Evolutionary conservation across 192 early-diverging fungal species (phyloP).

Genomic region (Backusella sp.): DNA sequence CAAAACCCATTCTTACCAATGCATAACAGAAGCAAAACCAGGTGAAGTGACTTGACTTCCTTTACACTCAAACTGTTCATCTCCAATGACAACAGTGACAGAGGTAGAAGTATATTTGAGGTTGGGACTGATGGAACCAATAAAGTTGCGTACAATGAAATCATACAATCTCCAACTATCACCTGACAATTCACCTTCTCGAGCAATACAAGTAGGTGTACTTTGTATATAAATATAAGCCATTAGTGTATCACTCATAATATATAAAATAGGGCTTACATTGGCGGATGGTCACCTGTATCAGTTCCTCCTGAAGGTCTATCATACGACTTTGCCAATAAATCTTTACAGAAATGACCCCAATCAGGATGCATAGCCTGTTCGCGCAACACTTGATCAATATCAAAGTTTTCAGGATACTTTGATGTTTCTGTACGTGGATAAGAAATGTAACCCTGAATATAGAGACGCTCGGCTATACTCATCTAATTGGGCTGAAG

Average conservation of each 20-base stretch:
- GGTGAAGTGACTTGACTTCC: slow-evolving; percentile 36
- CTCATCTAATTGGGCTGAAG: slow-evolving; percentile 30
- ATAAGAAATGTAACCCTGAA: slow-evolving; percentile 52
- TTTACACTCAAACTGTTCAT: slow-evolving; percentile 42
- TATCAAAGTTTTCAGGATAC: slow-evolving; percentile 49
- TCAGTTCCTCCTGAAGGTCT: slow-evolving; percentile 44
- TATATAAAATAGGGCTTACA: slow-evolving; percentile 27
- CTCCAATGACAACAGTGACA: slow-evolving; percentile 32
- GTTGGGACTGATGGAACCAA: slow-evolving; percentile 45
- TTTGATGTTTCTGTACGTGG: slow-evolving; percentile 51
- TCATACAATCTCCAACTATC: slow-evolving; percentile 51
- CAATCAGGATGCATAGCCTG: slow-evolving; percentile 40
- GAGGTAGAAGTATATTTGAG: slow-evolving; percentile 42
- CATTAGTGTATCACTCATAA: neutral
- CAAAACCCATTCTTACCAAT: slow-evolving; percentile 27
- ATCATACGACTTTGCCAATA: slow-evolving; percentile 34
- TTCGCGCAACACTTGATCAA: slow-evolving; percentile 32
- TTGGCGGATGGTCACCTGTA: slow-evolving; percentile 53
- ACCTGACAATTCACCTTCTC: slow-evolving; percentile 42
- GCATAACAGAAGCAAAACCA: slow-evolving; percentile 44
- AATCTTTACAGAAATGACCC: slow-evolving; percentile 32
- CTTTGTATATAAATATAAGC: slow-evolving; percentile 12
- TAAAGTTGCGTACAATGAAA: slow-evolving; percentile 39
- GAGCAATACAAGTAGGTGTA: slow-evolving; percentile 45
- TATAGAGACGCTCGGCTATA: slow-evolving; percentile 50